Percentiles rank a stretch among this genome's conserved stretches.
Evolutionary conservation across 176 grass and related monocot genomes (phyloP).

Genomic region (Hordeum marinum): DNA sequence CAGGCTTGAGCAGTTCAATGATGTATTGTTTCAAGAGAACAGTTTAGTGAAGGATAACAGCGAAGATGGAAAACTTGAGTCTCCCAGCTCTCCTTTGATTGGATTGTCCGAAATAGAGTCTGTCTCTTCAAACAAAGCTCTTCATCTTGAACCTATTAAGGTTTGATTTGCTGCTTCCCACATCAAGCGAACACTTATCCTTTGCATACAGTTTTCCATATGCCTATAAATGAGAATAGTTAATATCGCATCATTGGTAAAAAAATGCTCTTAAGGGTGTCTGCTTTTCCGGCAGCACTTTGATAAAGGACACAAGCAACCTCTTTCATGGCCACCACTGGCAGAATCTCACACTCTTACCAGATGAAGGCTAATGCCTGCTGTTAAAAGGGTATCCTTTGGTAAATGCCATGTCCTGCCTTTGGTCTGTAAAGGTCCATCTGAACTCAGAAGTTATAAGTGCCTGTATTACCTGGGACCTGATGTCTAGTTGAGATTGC

Average conservation of each 20-base stretch:
- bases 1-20: slow-evolving; percentile 97
- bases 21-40: slow-evolving; percentile 87
- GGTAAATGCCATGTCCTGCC: slow-evolving; percentile 3
- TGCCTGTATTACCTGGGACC: background rate
- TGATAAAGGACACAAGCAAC: background rate
- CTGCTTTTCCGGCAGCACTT: background rate
- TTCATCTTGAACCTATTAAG: slow-evolving; percentile 66
- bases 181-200: background rate
- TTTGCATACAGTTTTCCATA: slow-evolving; percentile 7
- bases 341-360: background rate
- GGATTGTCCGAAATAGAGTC: slow-evolving; percentile 48
- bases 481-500: background rate
- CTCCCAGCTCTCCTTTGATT: slow-evolving; percentile 63
- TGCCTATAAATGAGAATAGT: background rate
- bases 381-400: background rate
- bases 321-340: background rate
- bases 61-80: slow-evolving; percentile 14
- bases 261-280: background rate
- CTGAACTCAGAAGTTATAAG: background rate
- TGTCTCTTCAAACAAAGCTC: slow-evolving; percentile 56
- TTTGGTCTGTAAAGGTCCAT: slow-evolving; percentile 19
- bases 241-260: background rate
- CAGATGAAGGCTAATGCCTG: slow-evolving; percentile 1
- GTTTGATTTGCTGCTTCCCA: slow-evolving; percentile 28
- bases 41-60: slow-evolving; percentile 37